Base-by-base conservation (phyloP, 192 early-diverging fungal genomes). In the Coemansia sp. region DNA sequence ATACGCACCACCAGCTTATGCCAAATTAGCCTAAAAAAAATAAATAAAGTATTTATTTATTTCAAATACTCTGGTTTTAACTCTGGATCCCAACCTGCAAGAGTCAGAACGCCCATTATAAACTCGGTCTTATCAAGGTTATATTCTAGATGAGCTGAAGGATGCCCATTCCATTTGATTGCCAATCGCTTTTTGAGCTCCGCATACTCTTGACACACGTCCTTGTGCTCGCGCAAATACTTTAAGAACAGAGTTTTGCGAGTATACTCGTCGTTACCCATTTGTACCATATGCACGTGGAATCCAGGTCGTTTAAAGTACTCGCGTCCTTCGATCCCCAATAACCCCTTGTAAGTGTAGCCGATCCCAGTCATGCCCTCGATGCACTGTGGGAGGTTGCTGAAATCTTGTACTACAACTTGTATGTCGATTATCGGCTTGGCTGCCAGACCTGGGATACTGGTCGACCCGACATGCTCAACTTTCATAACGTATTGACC, bases 1-100 rank as follows among this genome's bases (percentile, higher is more conserved):
- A 35, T 91, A 90, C 72, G 92, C 91, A 38, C 96, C 96, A 7
- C 95, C 95, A 16, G 92, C 89, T 61, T 95, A 98, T 66, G 88
- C 93, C 38, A 98, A 98, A 79, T 81, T 96, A 39, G 86, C 87
- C 2, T 88, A 69, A 60, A 49, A 69, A 60, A 49, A 49, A 26
- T 26, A 26, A 26, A 26, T 26, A 26, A n/a, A n/a, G n/a, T n/a
- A 1, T 26, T 26, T 26, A 26, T 37, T 37, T 37, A 37, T 37
- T 9, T 6, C 35, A 37, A 37, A 9, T 37, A 37, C 35, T 37
- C 7, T 9, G 35, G 35, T 8, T 37, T 37, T 37, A 37, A 9
- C 1, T 8, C 35, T 37, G 35, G 35, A 9, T 37, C 9, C 35
- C 35, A 37, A 9, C 72, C 72, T 10, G 62, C 66, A 2, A 23